phyloP scores from a whole-genome alignment of 176 grass and related monocot genomes.

The Oryza australiensis region DNA sequence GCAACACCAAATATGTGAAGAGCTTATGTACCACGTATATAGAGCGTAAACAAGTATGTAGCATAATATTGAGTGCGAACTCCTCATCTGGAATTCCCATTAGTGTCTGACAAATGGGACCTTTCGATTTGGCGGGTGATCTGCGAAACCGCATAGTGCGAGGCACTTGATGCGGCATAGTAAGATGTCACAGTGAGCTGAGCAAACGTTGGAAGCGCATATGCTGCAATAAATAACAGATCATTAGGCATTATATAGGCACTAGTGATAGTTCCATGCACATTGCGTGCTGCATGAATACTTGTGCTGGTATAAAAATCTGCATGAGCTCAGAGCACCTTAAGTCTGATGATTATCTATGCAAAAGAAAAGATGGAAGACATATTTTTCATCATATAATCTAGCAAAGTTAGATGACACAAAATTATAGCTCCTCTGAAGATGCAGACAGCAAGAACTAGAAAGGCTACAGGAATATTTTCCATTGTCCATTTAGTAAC shows the following conservation, averaged over 20 bases:
- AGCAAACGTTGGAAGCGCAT: constrained; percentile 67
- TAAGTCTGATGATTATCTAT: neutral
- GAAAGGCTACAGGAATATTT: neutral
- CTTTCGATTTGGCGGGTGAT: constrained; percentile 71
- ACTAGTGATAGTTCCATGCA: neutral
- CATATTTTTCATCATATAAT: neutral
- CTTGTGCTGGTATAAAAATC: neutral
- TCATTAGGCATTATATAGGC: neutral
- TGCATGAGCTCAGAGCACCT: neutral
- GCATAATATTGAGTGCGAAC: neutral
- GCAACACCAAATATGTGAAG: neutral
- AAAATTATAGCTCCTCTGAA: neutral
- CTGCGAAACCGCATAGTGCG: constrained; percentile 73
- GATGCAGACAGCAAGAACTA: neutral
- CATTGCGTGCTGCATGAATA: neutral
- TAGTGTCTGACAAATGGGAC: constrained; percentile 38
- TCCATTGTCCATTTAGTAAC: neutral
- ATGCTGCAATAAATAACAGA: constrained; percentile 53
- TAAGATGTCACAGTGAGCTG: constrained; percentile 89
- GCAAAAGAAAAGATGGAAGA: neutral
- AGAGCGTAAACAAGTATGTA: neutral
- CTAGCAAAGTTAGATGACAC: neutral
- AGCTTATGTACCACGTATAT: constrained; percentile 15
- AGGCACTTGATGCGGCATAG: constrained; percentile 76
- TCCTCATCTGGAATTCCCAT: constrained; percentile 50